Evolutionary conservation across 106 monocot genomes (phyloP).

Genomic region (Xerophyta viscosa): DNA sequence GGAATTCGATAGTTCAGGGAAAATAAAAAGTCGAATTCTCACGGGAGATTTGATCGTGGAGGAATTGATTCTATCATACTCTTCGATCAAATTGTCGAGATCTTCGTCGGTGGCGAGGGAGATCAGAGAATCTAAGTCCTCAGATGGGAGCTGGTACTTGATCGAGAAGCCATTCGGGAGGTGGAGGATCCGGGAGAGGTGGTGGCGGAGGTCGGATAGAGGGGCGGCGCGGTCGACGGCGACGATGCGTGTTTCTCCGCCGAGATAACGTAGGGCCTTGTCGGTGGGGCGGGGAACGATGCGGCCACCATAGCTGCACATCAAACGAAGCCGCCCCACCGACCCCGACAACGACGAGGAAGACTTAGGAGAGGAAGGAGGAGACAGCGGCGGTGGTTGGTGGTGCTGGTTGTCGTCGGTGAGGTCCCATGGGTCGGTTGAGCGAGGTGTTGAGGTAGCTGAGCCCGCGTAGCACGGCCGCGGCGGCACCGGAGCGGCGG

Average conservation of each 20-base stretch:
- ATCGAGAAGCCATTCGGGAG: slow-evolving; percentile 11
- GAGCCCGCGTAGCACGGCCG: too few species aligned
- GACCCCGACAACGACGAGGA: neutral
- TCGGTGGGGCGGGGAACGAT: slow-evolving; percentile 46
- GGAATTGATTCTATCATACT: slow-evolving; percentile 32
- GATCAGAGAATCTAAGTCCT: slow-evolving; percentile 58
- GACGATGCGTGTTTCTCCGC: slow-evolving; percentile 42
- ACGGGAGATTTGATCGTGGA: slow-evolving; percentile 3
- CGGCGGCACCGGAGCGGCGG: too few species aligned
- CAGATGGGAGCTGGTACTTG: slow-evolving; percentile 45
- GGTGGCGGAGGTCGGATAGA: slow-evolving; percentile 13
- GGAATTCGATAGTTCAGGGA: neutral
- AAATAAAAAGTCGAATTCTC: slow-evolving; percentile 10
- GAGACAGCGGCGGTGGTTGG: too few species aligned
- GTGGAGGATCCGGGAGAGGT: neutral
- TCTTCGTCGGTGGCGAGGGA: slow-evolving; percentile 52
- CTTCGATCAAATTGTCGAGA: slow-evolving; percentile 43
- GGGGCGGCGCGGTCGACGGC: neutral
- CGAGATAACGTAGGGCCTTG: slow-evolving; percentile 42
- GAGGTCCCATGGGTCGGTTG: too few species aligned
- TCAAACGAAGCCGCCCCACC: slow-evolving; percentile 22
- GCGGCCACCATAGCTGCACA: slow-evolving; percentile 60
- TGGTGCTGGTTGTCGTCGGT: too few species aligned
- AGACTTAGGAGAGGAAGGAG: too few species aligned
- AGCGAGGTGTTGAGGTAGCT: too few species aligned